phyloP scores from a whole-genome alignment of 192 early-diverging fungal genomes.

The Paraglomus brasilianum region DNA sequence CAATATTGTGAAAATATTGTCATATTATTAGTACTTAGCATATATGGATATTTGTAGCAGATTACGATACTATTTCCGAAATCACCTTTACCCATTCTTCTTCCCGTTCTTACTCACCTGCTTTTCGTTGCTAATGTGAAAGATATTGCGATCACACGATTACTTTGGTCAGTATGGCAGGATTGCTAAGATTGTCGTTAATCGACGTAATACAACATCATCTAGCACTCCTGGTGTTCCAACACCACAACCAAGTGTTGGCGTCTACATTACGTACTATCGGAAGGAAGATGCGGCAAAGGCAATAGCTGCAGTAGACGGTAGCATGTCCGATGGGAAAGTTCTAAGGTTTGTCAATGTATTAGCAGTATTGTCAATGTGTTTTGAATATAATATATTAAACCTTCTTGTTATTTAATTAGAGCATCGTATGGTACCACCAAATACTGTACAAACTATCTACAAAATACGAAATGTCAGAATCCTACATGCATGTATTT shows the following conservation, averaged over 20 bases:
- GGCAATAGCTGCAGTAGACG: constrained; percentile 95
- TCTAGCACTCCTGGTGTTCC: constrained; percentile 35
- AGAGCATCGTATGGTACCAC: constrained; percentile 97
- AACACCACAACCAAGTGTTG: constrained; percentile 54
- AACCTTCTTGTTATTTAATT: constrained; percentile 8
- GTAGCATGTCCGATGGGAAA: constrained; percentile 82
- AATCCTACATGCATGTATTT: constrained; percentile 95
- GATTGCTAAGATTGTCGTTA: constrained; percentile 91
- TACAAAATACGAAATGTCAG: constrained; percentile 88
- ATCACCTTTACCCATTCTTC: constrained; percentile 1
- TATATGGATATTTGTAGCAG: no score
- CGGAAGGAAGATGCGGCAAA: constrained; percentile 89
- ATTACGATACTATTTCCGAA: neutral
- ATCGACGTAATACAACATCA: constrained; percentile 63
- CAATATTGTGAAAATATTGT: no score
- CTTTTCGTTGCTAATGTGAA: no score
- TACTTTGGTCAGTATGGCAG: constrained; percentile 99
- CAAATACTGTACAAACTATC: constrained; percentile 96
- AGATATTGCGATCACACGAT: constrained; percentile 79
- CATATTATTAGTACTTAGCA: no score
- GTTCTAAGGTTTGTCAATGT: constrained; percentile 60
- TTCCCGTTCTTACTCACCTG: neutral
- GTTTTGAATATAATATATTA: constrained; percentile 20
- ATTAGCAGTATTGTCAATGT: constrained; percentile 16
- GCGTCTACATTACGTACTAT: constrained; percentile 92